These are phyloP conservation scores for cucumber (Cucumis sativus) DNA, from an alignment of 306 rosid genomes.

Conservation along the genomic window DNA sequence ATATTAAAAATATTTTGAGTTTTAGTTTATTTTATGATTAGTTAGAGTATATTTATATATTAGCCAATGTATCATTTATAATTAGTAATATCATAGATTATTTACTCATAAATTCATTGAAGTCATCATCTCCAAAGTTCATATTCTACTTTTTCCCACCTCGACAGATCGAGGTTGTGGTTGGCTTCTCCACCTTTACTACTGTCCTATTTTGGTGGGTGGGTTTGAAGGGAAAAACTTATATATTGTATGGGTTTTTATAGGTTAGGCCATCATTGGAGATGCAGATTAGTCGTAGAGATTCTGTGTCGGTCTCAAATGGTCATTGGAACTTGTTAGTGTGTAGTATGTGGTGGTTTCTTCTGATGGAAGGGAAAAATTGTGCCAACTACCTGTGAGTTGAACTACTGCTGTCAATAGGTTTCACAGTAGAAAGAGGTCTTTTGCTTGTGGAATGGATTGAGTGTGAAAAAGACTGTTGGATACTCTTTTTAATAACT, in stretches of 20 bases:
- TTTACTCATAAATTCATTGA: neutral
- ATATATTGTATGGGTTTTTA: neutral
- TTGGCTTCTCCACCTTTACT: neutral
- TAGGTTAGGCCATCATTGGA: neutral
- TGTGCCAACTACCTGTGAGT: neutral
- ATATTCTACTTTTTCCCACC: neutral
- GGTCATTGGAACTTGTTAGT: neutral
- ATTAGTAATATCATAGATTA: neutral
- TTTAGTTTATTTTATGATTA: neutral
- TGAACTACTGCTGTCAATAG: neutral
- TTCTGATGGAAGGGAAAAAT: neutral
- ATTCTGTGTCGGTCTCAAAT: neutral
- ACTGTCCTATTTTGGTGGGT: neutral
- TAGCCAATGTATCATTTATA: neutral
- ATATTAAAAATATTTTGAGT: neutral
- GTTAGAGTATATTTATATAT: neutral
- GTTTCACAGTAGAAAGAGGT: neutral
- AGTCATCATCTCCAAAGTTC: neutral
- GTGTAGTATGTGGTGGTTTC: neutral
- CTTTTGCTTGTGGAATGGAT: neutral
- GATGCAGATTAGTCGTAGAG: neutral
- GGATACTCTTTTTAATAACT: neutral
- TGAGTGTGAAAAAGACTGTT: neutral
- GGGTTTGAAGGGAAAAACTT: neutral
- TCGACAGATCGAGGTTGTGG: neutral